A percentile compares a stretch with the other conserved stretches of the same genome.
phyloP scores from a whole-genome alignment of 1,284 basidiomycete species.

The Gastroboletus turbinatus region DNA sequence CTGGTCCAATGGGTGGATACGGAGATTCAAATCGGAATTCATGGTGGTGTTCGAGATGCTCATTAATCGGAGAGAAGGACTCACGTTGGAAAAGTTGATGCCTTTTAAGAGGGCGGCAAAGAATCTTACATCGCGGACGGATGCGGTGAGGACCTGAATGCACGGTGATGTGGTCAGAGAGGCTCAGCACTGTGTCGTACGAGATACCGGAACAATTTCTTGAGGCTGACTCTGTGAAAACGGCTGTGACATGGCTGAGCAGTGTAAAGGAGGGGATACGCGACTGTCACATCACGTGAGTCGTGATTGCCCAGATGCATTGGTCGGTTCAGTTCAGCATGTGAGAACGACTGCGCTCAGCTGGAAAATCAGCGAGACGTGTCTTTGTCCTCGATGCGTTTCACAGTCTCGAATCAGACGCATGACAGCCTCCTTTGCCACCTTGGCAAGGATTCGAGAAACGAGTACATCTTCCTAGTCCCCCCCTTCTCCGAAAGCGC shows the following conservation, averaged over 20 bases:
- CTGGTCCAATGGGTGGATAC: slow-evolving; percentile 38
- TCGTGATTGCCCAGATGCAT: too few species aligned
- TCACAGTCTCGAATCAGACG: slow-evolving; percentile 50
- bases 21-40: slow-evolving; percentile 1
- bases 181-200: background rate
- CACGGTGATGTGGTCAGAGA: background rate
- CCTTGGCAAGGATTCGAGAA: slow-evolving; percentile 5
- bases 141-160: slow-evolving; percentile 69
- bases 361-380: background rate
- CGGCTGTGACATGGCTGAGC: slow-evolving; percentile 20
- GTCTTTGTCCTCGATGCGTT: slow-evolving; percentile 5
- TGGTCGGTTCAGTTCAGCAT: too few species aligned
- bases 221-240: slow-evolving; percentile 24
- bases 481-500: slow-evolving; percentile 27
- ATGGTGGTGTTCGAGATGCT: background rate
- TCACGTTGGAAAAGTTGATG: slow-evolving; percentile 75
- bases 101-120: slow-evolving; percentile 75
- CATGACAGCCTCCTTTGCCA: slow-evolving; percentile 34
- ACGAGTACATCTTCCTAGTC: slow-evolving; percentile 21
- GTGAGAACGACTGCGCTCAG: background rate
- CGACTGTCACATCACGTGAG: background rate
- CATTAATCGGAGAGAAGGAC: slow-evolving; percentile 14
- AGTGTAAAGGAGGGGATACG: background rate
- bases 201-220: slow-evolving; percentile 25
- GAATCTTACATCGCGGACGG: slow-evolving; percentile 76